A percentile compares a stretch with the other conserved stretches of the same genome.
Conservation (phyloP, 768 basidiomycete species). For the Kwoniella newhampshirensis region DNA sequence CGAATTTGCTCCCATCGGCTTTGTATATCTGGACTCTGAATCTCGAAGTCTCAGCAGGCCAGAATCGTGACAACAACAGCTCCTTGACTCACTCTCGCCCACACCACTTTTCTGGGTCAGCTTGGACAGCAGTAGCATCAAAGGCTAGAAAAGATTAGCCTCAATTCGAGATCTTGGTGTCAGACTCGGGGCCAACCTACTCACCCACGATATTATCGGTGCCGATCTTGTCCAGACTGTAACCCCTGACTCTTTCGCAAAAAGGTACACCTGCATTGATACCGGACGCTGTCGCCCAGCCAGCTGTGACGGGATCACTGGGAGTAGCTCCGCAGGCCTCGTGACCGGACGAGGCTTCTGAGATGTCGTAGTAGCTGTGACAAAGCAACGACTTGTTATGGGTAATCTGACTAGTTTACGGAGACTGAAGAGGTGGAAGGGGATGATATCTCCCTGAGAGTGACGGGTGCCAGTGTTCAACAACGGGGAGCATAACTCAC, state of each 20-base stretch:
- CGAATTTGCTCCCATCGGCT: slow-evolving; percentile 8
- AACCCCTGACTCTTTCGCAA: slow-evolving; percentile 14
- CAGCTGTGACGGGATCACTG: slow-evolving; percentile 9
- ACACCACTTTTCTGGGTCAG: slow-evolving; percentile 20
- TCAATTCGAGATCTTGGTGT: too few species aligned
- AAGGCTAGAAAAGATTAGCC: slow-evolving; percentile 10
- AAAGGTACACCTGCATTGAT: slow-evolving; percentile 13
- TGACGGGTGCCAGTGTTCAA: background rate
- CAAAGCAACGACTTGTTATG: too few species aligned
- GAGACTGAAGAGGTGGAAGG: too few species aligned
- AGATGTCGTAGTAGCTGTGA: slow-evolving; percentile 21
- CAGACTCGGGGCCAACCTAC: too few species aligned
- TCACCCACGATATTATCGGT: slow-evolving; percentile 21
- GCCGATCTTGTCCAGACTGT: slow-evolving; percentile 13
- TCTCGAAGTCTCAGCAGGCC: background rate
- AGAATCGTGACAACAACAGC: background rate
- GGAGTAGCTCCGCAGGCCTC: background rate
- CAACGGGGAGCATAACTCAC: background rate
- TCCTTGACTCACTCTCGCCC: slow-evolving; percentile 21
- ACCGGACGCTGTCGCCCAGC: slow-evolving; percentile 11
- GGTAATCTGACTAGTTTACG: too few species aligned
- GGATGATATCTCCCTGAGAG: too few species aligned
- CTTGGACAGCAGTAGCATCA: slow-evolving; percentile 10
- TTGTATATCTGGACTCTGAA: slow-evolving; percentile 13
- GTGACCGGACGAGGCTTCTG: slow-evolving; percentile 3